Percentiles rank a stretch among this genome's conserved stretches.
Conservation (phyloP, 805 yeast species). For the Hanseniaspora meyeri region DNA sequence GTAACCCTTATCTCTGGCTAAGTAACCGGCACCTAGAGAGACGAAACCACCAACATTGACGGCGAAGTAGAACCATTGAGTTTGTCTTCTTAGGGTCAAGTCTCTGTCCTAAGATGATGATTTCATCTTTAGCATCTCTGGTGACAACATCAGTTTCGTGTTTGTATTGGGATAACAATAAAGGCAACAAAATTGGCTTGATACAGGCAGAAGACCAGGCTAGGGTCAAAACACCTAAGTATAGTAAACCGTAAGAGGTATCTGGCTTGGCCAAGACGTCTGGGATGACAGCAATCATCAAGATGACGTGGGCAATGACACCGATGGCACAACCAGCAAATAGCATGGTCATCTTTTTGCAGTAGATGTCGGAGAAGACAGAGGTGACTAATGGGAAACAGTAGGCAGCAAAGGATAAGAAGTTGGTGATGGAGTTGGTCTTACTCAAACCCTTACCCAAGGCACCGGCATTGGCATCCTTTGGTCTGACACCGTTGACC, state of each 20-base stretch:
- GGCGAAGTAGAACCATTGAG: slow-evolving; percentile 65
- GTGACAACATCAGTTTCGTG: slow-evolving; percentile 50
- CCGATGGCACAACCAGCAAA: slow-evolving; percentile 47
- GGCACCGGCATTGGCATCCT: slow-evolving; percentile 34
- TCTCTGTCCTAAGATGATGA: slow-evolving; percentile 59
- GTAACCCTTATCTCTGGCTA: slow-evolving; percentile 53
- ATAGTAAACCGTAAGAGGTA: slow-evolving; percentile 52
- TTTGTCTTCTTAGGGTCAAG: slow-evolving; percentile 58
- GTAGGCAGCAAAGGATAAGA: slow-evolving; percentile 74
- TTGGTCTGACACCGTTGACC: slow-evolving; percentile 11
- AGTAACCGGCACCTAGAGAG: slow-evolving; percentile 63
- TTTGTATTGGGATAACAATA: slow-evolving; percentile 61
- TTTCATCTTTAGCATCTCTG: slow-evolving; percentile 44
- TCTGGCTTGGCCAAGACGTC: slow-evolving; percentile 35
- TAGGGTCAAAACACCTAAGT: slow-evolving; percentile 35
- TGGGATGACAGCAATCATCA: slow-evolving; percentile 62
- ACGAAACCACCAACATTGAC: slow-evolving; percentile 66
- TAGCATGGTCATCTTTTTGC: slow-evolving; percentile 63
- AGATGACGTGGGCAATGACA: slow-evolving; percentile 47
- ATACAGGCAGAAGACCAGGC: slow-evolving; percentile 76
- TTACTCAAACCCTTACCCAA: slow-evolving; percentile 47
- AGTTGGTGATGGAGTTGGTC: slow-evolving; percentile 64
- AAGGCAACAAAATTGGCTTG: slow-evolving; percentile 55
- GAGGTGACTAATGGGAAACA: slow-evolving; percentile 71
- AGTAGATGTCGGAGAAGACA: slow-evolving; percentile 57